Conservation (phyloP, 805 yeast species). For the Ogataea thermomethanolica region DNA sequence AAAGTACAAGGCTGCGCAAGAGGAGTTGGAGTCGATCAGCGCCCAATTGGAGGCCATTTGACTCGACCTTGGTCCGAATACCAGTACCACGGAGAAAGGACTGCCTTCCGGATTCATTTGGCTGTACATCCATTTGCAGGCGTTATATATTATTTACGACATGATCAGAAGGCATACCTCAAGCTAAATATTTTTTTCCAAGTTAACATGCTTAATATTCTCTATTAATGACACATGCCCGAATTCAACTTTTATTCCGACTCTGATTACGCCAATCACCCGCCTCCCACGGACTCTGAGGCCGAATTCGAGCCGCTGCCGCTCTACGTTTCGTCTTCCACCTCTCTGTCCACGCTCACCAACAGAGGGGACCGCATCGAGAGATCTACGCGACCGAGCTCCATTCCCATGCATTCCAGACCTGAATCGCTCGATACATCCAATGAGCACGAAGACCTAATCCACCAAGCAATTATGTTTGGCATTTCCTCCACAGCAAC, state of each 20-base stretch:
- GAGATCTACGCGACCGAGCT: not conserved
- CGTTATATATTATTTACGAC: conserved; percentile 17
- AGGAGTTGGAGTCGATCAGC: conserved; percentile 94
- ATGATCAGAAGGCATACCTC: conserved; percentile 15
- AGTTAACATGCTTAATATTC: not conserved
- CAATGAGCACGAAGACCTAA: conserved; percentile 13
- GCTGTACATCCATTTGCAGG: conserved; percentile 7
- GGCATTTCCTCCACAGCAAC: conserved; percentile 30
- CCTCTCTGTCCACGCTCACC: conserved; percentile 14
- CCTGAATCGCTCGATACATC: conserved; percentile 11
- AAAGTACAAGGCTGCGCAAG: conserved; percentile 79
- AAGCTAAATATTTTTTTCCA: conserved; percentile 2
- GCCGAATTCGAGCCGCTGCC: conserved; percentile 23
- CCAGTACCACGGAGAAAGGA: conserved; percentile 1
- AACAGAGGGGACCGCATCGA: not conserved
- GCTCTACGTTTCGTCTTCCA: conserved; percentile 16
- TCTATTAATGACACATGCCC: conserved; percentile 3
- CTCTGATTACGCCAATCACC: conserved; percentile 38
- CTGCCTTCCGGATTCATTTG: conserved; percentile 1
- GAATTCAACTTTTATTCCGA: conserved; percentile 15
- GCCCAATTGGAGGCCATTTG: conserved; percentile 84
- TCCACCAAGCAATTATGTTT: conserved; percentile 20
- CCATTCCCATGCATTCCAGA: conserved; percentile 3
- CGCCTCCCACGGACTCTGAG: conserved; percentile 38
- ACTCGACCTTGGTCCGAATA: conserved; percentile 11